Evolutionary conservation across 2,329 filamentous ascomycete genomes (phyloP), one percentile per base, ranked within the genome.

Genomic region (Aspergillus sp.): DNA sequence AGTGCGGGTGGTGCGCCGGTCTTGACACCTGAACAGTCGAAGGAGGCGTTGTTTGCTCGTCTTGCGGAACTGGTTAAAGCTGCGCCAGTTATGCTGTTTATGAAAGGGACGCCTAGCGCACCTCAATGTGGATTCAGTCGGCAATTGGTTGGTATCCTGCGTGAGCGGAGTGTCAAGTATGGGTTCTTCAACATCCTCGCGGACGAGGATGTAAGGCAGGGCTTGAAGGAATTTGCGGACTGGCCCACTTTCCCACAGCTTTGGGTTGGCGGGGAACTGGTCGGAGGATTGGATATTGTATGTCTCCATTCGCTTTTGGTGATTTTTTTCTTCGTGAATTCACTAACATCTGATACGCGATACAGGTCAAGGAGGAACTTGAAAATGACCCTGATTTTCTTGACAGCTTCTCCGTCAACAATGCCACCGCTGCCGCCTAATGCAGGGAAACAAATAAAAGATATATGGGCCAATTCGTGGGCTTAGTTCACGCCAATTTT

Each of bases 181-280:
- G 95, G 95, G 18, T 99, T 99, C 81, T 99, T 99, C 82, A 98
- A 99, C 73, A 99, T 99, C 63, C 78, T 99, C 67, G 95, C 95
- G 62, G 95, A 99, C 73, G 93, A 99, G 69, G 93, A 98, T 75
- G 95, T 99, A 48, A 85, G 95, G 60, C 93, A 98, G 78, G 95
- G 95, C 0, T 78, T 99, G 70, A 99, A 99, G 83, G 91, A 95
- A 77, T 98, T 87, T 74, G 92, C 92, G n/a, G 95, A 98, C 61
- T 99, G 95, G 95, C 95, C 95, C 9, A 99, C 95, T 0, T 99
- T 91, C 76, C 95, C 95, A 18, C 95, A 99, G 76, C 79, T 99
- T 61, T 99, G 93, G 87, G 86, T 96, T 12, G 85, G 88, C 59
- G 93, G 95, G 13, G 92, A 97, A 74, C 80, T 99, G 49, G 89